These are phyloP conservation scores for Brachypodium distachyon DNA, from an alignment of 202 grass and related monocot genomes.

Conservation along the genomic window DNA sequence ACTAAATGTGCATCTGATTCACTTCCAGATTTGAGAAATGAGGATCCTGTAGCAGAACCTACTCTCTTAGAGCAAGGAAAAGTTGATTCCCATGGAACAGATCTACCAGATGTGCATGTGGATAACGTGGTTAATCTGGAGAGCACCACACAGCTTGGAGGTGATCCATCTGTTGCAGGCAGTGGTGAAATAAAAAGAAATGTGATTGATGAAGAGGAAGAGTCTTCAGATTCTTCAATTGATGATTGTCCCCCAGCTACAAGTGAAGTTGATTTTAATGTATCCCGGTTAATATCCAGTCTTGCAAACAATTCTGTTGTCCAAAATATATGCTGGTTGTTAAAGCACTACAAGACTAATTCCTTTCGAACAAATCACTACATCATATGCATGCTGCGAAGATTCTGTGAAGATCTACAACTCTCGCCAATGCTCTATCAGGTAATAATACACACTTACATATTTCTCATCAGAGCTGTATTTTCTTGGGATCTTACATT, in stretches of 20 bases:
- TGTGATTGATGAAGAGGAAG: slow-evolving; percentile 36
- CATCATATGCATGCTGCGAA: slow-evolving; percentile 84
- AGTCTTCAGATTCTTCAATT: slow-evolving; percentile 60
- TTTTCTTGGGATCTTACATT: slow-evolving; percentile 19
- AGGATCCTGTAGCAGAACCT: slow-evolving; percentile 15
- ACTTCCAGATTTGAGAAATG: slow-evolving; percentile 25
- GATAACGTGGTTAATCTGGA: slow-evolving; percentile 25
- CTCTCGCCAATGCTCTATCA: slow-evolving; percentile 93
- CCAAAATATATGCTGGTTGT: slow-evolving; percentile 90
- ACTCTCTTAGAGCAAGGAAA: slow-evolving; percentile 13
- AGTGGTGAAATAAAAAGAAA: slow-evolving; percentile 28
- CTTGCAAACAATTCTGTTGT: slow-evolving; percentile 83
- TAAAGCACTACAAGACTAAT: slow-evolving; percentile 89
- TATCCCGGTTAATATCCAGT: slow-evolving; percentile 56
- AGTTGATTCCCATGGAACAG: slow-evolving; percentile 10
- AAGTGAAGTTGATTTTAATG: slow-evolving; percentile 90
- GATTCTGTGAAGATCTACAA: slow-evolving; percentile 89
- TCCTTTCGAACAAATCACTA: slow-evolving; percentile 85
- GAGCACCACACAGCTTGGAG: slow-evolving; percentile 16
- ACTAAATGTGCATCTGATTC: slow-evolving; percentile 26
- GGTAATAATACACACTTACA: slow-evolving; percentile 38
- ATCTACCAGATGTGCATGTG: slow-evolving; percentile 30
- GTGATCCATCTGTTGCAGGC: slow-evolving; percentile 16
- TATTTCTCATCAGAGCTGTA: background rate
- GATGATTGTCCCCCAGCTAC: slow-evolving; percentile 65